Base-by-base conservation (phyloP, 169 alveolate genomes). In the Eimeria falciformis region DNA sequence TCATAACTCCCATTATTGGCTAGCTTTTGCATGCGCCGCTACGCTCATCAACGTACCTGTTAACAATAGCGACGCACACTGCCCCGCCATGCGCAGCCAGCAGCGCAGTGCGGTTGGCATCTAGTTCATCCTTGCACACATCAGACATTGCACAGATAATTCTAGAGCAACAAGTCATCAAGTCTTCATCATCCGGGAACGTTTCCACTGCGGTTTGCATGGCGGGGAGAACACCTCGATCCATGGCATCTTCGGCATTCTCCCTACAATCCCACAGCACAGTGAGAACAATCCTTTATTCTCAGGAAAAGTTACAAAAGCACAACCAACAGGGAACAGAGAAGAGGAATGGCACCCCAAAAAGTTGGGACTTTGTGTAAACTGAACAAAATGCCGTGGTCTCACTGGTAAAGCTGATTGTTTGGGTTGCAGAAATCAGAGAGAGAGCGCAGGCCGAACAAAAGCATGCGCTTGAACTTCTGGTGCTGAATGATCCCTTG, bases 401-500 rank as follows among this genome's bases (percentile, higher is more conserved):
- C 95, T 73, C 77, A 92, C 95, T 85, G 96, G 93, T 96, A 96
- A 47, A 96, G 84, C 94, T 96, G 97, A 83, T 96, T 94, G 55
- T 97, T 95, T n/a, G 99, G 98, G 69, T 93, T 95, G 93, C 99
- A 97, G 77, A 96, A 95, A 89, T 97, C 99, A 43, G 98, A 95
- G 66, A 97, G 96, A 7, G 99, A 97, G 68, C 99, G 94, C 93
- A 97, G 94, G 5, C 98, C 97, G 94, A 97, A 97, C 94, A 97
- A 92, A 93, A 97, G 94, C 99, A 97, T 97, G 94, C 98, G 97
- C 92, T 97, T 97, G 95, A 97, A 97, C 92, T 97, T 97, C 92
- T 97, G 98, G 93, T 97, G 99, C 79, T 97, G 97, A 62, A 96
- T 96, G 62, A 97, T 96, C 73, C 98, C 96, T 37, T 98, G 94